These are phyloP conservation scores for Hypomontagnella submonticulosa DNA, from an alignment of 495 filamentous ascomycete genomes.

Conservation along the genomic window DNA sequence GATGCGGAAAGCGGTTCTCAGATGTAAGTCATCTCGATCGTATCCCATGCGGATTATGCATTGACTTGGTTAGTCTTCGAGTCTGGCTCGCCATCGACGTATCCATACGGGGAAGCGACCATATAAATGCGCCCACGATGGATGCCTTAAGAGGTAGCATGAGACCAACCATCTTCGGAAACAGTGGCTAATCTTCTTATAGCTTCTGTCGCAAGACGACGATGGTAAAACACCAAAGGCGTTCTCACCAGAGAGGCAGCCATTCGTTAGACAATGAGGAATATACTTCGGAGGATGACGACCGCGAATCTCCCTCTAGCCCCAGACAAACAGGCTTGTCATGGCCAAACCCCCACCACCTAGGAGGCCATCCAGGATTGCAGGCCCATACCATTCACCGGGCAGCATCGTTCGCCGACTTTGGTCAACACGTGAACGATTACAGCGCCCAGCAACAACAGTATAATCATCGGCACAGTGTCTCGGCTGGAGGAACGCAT, in stretches of 20 bases:
- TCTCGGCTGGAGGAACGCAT: conserved; percentile 53
- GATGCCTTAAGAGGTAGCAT: conserved; percentile 82
- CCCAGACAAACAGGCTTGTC: conserved; percentile 54
- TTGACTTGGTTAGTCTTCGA: conserved; percentile 78
- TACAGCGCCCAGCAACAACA: conserved; percentile 54
- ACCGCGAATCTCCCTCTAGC: conserved; percentile 62
- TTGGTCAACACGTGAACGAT: conserved; percentile 56
- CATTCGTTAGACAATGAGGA: conserved; percentile 64
- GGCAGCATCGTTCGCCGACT: conserved; percentile 57
- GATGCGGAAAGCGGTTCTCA: conserved; percentile 87
- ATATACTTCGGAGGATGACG: conserved; percentile 66
- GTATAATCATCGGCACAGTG: conserved; percentile 57
- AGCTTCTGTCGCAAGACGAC: conserved; percentile 92
- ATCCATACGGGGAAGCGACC: conserved; percentile 88
- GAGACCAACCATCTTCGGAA: conserved; percentile 8
- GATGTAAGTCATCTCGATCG: conserved; percentile 68
- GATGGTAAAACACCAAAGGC: conserved; percentile 82
- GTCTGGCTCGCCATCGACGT: conserved; percentile 84
- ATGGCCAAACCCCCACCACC: conserved; percentile 49
- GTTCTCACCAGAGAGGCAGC: conserved; percentile 73
- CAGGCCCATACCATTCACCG: conserved; percentile 52
- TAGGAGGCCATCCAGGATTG: conserved; percentile 36
- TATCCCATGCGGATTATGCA: conserved; percentile 18
- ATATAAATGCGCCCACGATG: conserved; percentile 81
- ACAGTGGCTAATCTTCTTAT: conserved; percentile 35